Percentiles rank a stretch among this genome's conserved stretches.
Conservation (phyloP, 1,139 yeast genomes). For the Yamadazyma taylorii region DNA sequence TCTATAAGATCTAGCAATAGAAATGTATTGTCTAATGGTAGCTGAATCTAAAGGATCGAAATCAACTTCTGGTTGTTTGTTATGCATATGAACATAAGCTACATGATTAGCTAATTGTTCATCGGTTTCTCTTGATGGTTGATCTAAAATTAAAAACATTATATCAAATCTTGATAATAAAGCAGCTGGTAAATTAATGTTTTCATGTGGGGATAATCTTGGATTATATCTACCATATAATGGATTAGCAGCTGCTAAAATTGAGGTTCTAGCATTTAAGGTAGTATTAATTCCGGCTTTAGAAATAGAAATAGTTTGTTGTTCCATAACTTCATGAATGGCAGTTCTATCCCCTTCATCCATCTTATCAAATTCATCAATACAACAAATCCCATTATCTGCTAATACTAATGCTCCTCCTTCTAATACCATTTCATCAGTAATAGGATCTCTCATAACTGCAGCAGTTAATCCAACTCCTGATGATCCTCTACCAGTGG, state of each 20-base stretch:
- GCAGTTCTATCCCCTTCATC: conserved; percentile 97
- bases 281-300: conserved; percentile 98
- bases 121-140: conserved; percentile 78
- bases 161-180: conserved; percentile 92
- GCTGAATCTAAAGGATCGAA: conserved; percentile 76
- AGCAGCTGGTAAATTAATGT: conserved; percentile 96
- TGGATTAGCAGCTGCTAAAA: conserved; percentile 98
- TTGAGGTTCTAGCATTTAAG: conserved; percentile 91
- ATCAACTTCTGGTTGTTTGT: conserved; percentile 76
- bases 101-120: conserved; percentile 90
- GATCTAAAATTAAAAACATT: conserved; percentile 81
- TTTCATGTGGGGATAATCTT: conserved; percentile 85
- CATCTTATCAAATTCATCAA: conserved; percentile 99
- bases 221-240: conserved; percentile 94
- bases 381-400: conserved; percentile 97
- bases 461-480: conserved; percentile 99
- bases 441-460: conserved; percentile 97
- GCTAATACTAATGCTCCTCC: conserved; percentile 98
- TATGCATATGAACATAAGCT: conserved; percentile 93
- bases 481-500: conserved; percentile 98
- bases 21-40: conserved; percentile 84
- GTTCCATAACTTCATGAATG: conserved; percentile 99
- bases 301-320: conserved; percentile 94
- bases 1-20: conserved; percentile 79
- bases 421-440: conserved; percentile 97